Base-by-base conservation (phyloP, 208 protist genomes). In the Acanthamoeba royreba region DNA sequence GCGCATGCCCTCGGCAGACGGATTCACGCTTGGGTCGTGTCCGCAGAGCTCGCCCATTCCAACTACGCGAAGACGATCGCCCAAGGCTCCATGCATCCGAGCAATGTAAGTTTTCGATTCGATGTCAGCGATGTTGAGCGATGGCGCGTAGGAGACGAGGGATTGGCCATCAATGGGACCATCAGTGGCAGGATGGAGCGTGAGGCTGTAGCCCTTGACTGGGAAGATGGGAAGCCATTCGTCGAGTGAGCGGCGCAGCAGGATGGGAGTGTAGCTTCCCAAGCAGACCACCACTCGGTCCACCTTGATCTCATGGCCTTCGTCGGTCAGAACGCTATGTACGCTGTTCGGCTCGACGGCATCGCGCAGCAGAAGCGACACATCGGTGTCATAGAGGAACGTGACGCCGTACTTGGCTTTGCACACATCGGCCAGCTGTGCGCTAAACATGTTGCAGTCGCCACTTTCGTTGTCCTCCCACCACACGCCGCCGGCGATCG, bases 31-130 rank as follows among this genome's bases (percentile, higher is more conserved):
- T 22, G 11, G 86, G 38, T 47, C 86, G 43, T 77, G 43, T 22
- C 86, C 86, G 58, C 86, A 38, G n/a, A 92, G 52, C 86, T 92
- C 86, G 38, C 42, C 86, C 35, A 92, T 92, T 2, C 86, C 86
- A 11, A 74, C 86, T 25, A 92, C 58, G 22, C 86, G 52, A 47
- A 66, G 58, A 5, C 45, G 52, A 22, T 63, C 79, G 5, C 79
- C 79, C 45, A 88, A 38, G 2, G 19, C 53, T 3, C 38, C 42
- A 2, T 25, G 28, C 11, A 91, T 43, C 53, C 55, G 35, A 7
- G 86, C 86, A 25, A 77, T 77, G 58, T 92, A 92, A n/a, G 58
- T 74, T 38, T 92, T 92, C 53, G 86, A 28, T 43, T 74, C 86
- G 17, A 92, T 22, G 25, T 92, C 86, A 22, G 86, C 86, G 5